A percentile compares a stretch with the other conserved stretches of the same genome.
phyloP scores from a whole-genome alignment of 179 eudicot species.

The Actinidia arguta region DNA sequence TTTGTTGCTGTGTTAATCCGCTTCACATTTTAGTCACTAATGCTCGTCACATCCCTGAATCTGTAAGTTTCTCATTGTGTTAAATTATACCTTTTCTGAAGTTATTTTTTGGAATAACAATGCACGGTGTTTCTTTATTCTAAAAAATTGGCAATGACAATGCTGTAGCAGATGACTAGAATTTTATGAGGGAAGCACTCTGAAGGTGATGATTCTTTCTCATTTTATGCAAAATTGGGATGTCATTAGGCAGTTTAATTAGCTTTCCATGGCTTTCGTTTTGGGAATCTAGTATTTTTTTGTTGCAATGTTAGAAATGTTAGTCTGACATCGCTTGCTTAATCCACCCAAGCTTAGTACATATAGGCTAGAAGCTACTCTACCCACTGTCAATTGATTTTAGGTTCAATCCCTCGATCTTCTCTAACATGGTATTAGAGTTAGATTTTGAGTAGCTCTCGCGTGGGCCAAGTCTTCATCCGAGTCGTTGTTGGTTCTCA shows the following conservation, averaged over 20 bases:
- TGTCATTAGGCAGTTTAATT: not conserved
- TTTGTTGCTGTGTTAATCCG: slow-evolving; percentile 12
- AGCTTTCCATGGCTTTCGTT: not conserved
- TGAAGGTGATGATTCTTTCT: slow-evolving; percentile 53
- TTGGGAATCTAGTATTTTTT: not conserved
- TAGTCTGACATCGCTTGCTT: too few relatives aligned
- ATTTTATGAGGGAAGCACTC: slow-evolving; percentile 81
- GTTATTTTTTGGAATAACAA: not conserved
- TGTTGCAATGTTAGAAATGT: too few relatives aligned
- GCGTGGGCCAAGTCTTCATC: too few relatives aligned
- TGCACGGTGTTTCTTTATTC: slow-evolving; percentile 12
- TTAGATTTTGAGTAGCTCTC: too few relatives aligned
- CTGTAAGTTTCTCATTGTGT: slow-evolving; percentile 57
- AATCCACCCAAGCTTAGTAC: too few relatives aligned
- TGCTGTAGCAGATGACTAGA: slow-evolving; percentile 94
- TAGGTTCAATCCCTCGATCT: too few relatives aligned
- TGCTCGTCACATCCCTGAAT: slow-evolving; percentile 98
- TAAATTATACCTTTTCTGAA: not conserved
- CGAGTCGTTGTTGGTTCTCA: too few relatives aligned
- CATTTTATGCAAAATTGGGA: not conserved
- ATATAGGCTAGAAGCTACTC: too few relatives aligned
- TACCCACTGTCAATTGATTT: too few relatives aligned
- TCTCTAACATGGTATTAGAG: too few relatives aligned
- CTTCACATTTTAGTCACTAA: slow-evolving; percentile 74
- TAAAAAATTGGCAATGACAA: slow-evolving; percentile 95